These are phyloP conservation scores for Scheffersomyces ergatensis DNA, from an alignment of 805 yeast genomes.

Conservation along the genomic window DNA sequence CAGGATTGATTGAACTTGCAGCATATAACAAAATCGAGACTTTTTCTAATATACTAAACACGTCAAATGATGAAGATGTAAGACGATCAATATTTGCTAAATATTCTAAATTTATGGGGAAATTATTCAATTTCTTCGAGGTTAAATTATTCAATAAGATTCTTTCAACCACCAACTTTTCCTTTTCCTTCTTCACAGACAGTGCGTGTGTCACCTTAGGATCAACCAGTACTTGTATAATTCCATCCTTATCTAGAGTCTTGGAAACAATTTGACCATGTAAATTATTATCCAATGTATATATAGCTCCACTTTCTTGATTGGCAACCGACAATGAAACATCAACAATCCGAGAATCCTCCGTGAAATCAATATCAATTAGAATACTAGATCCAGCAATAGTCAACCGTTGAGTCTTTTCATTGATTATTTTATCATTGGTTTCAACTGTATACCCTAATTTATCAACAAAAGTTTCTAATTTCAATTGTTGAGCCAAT, in stretches of 20 bases:
- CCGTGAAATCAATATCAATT: conserved; percentile 37
- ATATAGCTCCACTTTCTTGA: conserved; percentile 9
- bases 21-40: conserved; percentile 25
- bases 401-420: conserved; percentile 28
- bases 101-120: conserved; percentile 35
- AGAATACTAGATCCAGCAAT: conserved; percentile 41
- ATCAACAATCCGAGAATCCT: conserved; percentile 19
- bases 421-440: conserved; percentile 3
- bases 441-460: conserved; percentile 6
- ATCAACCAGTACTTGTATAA: background rate
- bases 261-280: conserved; percentile 5
- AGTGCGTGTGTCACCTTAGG: conserved; percentile 4
- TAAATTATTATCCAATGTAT: background rate
- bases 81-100: conserved; percentile 34
- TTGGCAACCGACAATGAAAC: conserved; percentile 38
- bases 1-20: conserved; percentile 16
- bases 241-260: background rate
- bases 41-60: conserved; percentile 20
- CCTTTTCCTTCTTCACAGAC: background rate
- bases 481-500: conserved; percentile 36
- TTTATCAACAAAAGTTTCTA: conserved; percentile 41
- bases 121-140: conserved; percentile 18
- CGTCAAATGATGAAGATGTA: conserved; percentile 15
- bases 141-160: conserved; percentile 27
- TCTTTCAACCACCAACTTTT: conserved; percentile 20